Evolutionary conservation across 2,329 filamentous ascomycete genomes (phyloP).

Genomic region (Aureobasidium sp.): DNA sequence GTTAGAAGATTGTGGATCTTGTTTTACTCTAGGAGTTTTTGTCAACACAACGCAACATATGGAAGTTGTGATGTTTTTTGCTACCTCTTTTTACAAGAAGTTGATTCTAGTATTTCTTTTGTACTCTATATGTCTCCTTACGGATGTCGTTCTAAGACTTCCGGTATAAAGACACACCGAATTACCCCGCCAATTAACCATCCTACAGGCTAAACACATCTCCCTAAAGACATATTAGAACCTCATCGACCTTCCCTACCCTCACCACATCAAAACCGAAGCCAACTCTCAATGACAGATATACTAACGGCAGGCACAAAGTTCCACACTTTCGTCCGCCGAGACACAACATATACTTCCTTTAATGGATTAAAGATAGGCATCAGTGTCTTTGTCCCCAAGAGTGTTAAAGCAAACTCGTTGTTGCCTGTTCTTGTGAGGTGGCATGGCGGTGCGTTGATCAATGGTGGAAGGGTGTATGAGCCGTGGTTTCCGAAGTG

Average conservation of each 20-base stretch:
- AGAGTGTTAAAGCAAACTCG: slow-evolving; percentile 25
- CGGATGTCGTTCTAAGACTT: neutral
- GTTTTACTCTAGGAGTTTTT: too few relatives aligned
- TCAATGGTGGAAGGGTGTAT: slow-evolving; percentile 24
- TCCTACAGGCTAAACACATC: neutral
- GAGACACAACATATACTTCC: slow-evolving; percentile 37
- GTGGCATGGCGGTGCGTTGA: slow-evolving; percentile 41
- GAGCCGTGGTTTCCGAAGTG: slow-evolving; percentile 19
- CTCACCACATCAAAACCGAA: too few relatives aligned
- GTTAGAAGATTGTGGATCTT: too few relatives aligned
- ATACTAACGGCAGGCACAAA: slow-evolving; percentile 20
- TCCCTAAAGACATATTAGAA: neutral
- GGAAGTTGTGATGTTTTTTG: too few relatives aligned
- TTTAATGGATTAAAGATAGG: slow-evolving; percentile 33
- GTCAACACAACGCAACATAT: too few relatives aligned
- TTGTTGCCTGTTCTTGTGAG: slow-evolving; percentile 35
- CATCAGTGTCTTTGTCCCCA: slow-evolving; percentile 35
- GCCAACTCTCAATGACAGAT: too few relatives aligned
- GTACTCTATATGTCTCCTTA: neutral
- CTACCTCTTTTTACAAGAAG: too few relatives aligned
- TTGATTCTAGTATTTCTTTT: too few relatives aligned
- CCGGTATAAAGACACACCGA: neutral
- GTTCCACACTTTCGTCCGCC: slow-evolving; percentile 35
- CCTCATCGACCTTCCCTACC: too few relatives aligned
- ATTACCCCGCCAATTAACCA: neutral